Evolutionary conservation across 176 grass and related monocot species (phyloP), one percentile per base, ranked within the genome.

Genomic region (Ensete glaucum): DNA sequence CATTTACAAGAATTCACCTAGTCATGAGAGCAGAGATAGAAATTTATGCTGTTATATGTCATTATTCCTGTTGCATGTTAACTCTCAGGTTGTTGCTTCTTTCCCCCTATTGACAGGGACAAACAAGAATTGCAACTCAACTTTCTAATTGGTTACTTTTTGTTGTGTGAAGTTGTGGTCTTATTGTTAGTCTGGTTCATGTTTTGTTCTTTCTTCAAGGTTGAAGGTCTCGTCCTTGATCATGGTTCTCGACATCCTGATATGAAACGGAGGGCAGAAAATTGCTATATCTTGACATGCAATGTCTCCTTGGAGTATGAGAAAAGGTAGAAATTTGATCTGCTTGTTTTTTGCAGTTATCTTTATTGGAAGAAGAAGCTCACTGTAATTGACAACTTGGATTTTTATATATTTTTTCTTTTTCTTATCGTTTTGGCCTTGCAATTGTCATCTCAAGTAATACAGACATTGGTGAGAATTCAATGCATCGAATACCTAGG

Each of bases 191-290:
- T 74, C 14, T 34, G 1, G 10, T 11, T 56, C 21, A 15, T 56
- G 15, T 21, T 34, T 25, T 73, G 14, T 53, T 26, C 16, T 23
- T 80, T 70, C 34, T 80, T 65, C 3, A 78, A 99, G 95, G 79
- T 99, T 67, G 95, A 99, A 79, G 95, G 95, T 81, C 80, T 99
- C 62, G 95, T 99, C 65, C 81, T 99, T 70, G 95, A 99, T 80
- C 95, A 98, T 80, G 95, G 95, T 85, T 98, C 95, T 73, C 88
- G 95, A 5, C 95, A 98, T 80, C 95, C 95, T 87, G 95, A 98
- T 76, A 99, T 99, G 95, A 99, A 99, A 65, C 86, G 90, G 64
- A 84, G 95, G 76, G 95, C 88, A 79, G 95, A 99, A 69, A 99
- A 94, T 74, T 99, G 95, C 83, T 99, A 89, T 75, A 99, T 99